A percentile compares a stretch with the other conserved stretches of the same genome.
Conservation (phyloP, 495 filamentous ascomycete genomes). For the Peziza echinospora region DNA sequence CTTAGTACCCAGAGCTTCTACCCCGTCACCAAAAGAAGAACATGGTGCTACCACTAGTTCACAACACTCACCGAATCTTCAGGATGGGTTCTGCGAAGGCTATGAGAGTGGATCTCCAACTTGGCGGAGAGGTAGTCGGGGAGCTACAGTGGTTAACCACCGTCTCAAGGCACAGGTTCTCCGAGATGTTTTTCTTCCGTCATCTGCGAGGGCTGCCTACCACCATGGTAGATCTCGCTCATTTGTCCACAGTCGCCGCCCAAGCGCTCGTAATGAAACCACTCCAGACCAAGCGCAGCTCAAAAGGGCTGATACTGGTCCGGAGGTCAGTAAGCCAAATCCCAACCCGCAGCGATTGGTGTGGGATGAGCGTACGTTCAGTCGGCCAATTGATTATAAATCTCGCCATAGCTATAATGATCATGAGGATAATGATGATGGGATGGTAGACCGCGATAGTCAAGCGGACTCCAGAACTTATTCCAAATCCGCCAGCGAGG, state of each 20-base stretch:
- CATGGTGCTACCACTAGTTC: background rate
- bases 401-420: background rate
- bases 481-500: background rate
- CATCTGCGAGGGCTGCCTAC: constrained; percentile 32
- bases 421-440: background rate
- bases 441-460: background rate
- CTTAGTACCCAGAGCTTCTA: background rate
- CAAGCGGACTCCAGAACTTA: background rate
- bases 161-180: constrained; percentile 78
- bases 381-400: background rate
- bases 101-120: background rate
- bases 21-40: background rate
- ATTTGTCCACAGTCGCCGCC: background rate
- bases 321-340: background rate
- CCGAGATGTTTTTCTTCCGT: constrained; percentile 76
- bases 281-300: too few relatives aligned
- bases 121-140: constrained; percentile 49
- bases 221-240: background rate
- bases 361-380: background rate
- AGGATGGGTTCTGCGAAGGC: background rate
- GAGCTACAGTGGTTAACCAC: constrained; percentile 82
- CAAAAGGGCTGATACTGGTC: background rate
- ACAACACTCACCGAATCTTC: background rate
- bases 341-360: background rate
- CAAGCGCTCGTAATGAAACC: background rate